Evolutionary conservation across 176 grass and related monocot species (phyloP), one percentile per base, ranked within the genome.

Genomic region (Coix lacrymajobi): DNA sequence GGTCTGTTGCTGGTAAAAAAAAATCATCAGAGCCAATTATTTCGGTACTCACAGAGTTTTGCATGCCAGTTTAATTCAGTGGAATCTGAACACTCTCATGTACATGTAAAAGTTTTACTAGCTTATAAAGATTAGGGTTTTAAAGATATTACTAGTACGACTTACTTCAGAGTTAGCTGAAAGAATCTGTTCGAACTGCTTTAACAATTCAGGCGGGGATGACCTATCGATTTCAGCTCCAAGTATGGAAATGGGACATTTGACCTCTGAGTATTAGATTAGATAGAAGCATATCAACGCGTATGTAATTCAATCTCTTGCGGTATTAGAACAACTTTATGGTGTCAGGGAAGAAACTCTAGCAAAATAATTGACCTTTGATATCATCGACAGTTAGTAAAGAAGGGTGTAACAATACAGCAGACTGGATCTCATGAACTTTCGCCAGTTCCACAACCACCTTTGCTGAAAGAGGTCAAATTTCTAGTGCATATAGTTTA

Each of bases 211-310:
- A 66, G 86, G 89, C 31, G 92, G 89, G 41, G 89, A 51, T 25
- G 66, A 34, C 1, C 31, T 58, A 65, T 94, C 92, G 17, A 19
- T 86, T 83, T 94, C 92, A 74, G 92, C 92, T 83, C 89, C 92
- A 79, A 94, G 92, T 85, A 94, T 76, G 74, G 89, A 78, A 1
- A 91, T 85, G 14, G 92, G 92, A 20, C 89, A 91, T 82, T 83
- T 92, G 16, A 91, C 81, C 81, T 85, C 92, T 92, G 81, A 52
- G 14, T 51, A 77, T 79, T 62, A 33, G 28, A 61, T 52, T 25
- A 58, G 52, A 56, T 56, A 8, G 24, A 31, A 76, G n/a, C 1
- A 40, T 87, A 17, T 68, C 7, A 26, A 54, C 57, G 52, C 8
- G 17, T 32, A 75, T 84, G 44, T 40, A 20, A 62, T 67, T 22